Base-by-base conservation (phyloP, 768 basidiomycete species). In the Lactifluus volemus region DNA sequence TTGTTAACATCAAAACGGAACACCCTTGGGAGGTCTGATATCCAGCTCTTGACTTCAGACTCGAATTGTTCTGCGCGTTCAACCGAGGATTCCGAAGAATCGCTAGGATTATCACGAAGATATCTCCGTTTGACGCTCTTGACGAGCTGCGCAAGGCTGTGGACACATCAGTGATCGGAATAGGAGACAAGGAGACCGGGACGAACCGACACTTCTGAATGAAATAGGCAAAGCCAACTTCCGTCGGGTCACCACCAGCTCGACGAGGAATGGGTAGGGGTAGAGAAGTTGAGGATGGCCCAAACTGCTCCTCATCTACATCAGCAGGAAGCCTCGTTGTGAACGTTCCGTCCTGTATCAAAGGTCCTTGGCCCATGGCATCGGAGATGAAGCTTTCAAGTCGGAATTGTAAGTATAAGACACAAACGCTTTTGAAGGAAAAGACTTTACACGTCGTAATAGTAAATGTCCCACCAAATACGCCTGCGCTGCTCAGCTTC, bases 381-480 rank as follows among this genome's bases (percentile, higher is more conserved):
- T 90, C 89, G 5, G 89, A 83, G 19, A 84, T 76, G 69, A 88
- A 86, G 62, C 89, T 91, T 29, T 25, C 39, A 36, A n/a, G 38
- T 39, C 12, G 8, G 38, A 2, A 51, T 49, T 29, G 29, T 48
- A 45, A 48, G 51, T 41, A 21, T 39, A 21, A 25, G 30, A 11
- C 39, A 36, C 32, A 42, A 48, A 52, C 21, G 48, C 47, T 12
- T 25, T 25, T 25, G 25, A 25, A 17, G 32, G 8, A 42, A 44
- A 8, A 34, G 34, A 7, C 80, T 86, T 67, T 70, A 90, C 89
- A 85, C 68, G 70, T 92, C 90, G 70, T 84, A 89, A 71, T 81
- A 88, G 68, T 83, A 79, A 11, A 89, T 77, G 55, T 88, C 85
- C 89, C 89, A 92, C 87, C 89, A 89, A 6, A 88, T 70, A 63